Conservation (phyloP, 192 early-diverging fungal species). For the Gonapodya sp. region DNA sequence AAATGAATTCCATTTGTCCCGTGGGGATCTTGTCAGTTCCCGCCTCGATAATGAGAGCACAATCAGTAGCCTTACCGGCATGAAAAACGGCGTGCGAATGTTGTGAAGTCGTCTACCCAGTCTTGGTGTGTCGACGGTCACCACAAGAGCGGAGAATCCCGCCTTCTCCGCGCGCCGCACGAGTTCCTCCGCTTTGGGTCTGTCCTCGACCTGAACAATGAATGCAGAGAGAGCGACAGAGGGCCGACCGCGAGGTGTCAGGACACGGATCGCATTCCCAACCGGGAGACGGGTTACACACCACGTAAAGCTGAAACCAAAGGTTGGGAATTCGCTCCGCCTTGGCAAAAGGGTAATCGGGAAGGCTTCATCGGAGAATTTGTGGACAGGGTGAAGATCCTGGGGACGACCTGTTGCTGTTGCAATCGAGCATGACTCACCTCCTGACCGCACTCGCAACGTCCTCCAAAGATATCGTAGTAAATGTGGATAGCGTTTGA, state of each 20-base stretch:
- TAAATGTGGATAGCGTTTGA: background rate
- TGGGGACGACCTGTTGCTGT: background rate
- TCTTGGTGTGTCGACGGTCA: conserved; percentile 10
- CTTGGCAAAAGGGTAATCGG: background rate
- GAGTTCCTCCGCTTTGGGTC: background rate
- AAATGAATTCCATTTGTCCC: too few species aligned
- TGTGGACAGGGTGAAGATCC: background rate
- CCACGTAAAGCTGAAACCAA: conserved; percentile 9
- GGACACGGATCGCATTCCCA: too few species aligned
- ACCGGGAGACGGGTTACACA: too few species aligned
- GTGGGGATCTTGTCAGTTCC: background rate
- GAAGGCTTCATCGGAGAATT: background rate
- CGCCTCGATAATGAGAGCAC: background rate
- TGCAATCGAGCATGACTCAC: too few species aligned
- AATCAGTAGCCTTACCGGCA: background rate
- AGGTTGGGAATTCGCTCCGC: background rate
- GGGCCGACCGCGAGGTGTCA: too few species aligned
- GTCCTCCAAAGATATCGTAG: background rate
- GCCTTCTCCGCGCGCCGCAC: conserved; percentile 12
- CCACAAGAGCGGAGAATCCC: conserved; percentile 13
- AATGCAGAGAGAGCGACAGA: too few species aligned
- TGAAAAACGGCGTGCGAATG: conserved; percentile 2
- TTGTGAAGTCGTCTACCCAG: conserved; percentile 10
- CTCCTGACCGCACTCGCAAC: background rate
- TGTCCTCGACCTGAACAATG: conserved; percentile 13